phyloP scores from a whole-genome alignment of 1,139 yeast genomes.

The Wickerhamomyces sp. region DNA sequence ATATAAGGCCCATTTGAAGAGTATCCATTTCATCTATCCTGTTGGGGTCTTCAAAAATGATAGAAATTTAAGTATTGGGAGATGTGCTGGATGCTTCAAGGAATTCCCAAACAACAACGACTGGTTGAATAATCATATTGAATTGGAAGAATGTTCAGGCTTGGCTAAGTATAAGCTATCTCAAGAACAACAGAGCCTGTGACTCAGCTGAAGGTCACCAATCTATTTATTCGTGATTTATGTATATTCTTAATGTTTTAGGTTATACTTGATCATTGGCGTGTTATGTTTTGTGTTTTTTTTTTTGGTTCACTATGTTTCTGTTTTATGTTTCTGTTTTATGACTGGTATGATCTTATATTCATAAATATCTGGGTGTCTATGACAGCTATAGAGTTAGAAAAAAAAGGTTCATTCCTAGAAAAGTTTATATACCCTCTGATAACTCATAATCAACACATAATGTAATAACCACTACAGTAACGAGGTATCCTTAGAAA shows the following conservation, averaged over 20 bases:
- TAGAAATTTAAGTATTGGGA: conserved; percentile 57
- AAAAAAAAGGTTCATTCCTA: too few species aligned
- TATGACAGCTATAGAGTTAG: too few species aligned
- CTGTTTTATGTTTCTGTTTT: too few species aligned
- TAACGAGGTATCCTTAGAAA: too few species aligned
- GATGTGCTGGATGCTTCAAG: conserved; percentile 77
- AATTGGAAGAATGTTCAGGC: conserved; percentile 60
- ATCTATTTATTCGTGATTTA: not conserved
- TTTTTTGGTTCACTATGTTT: not conserved
- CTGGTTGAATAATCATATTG: conserved; percentile 82
- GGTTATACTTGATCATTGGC: not conserved
- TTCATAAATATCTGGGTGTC: too few species aligned
- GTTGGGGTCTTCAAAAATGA: conserved; percentile 68
- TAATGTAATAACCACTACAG: too few species aligned
- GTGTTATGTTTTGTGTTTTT: not conserved
- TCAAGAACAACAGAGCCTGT: not conserved
- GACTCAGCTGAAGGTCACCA: not conserved
- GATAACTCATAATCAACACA: too few species aligned
- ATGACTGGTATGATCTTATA: too few species aligned
- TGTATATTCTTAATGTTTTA: too few species aligned
- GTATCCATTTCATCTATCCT: conserved; percentile 82
- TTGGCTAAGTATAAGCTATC: conserved; percentile 25
- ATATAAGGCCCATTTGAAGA: conserved; percentile 81
- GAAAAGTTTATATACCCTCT: too few species aligned
- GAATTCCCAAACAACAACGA: conserved; percentile 64